Base-by-base conservation (phyloP, 768 basidiomycete species). In the Boletus pseudopeckii region DNA sequence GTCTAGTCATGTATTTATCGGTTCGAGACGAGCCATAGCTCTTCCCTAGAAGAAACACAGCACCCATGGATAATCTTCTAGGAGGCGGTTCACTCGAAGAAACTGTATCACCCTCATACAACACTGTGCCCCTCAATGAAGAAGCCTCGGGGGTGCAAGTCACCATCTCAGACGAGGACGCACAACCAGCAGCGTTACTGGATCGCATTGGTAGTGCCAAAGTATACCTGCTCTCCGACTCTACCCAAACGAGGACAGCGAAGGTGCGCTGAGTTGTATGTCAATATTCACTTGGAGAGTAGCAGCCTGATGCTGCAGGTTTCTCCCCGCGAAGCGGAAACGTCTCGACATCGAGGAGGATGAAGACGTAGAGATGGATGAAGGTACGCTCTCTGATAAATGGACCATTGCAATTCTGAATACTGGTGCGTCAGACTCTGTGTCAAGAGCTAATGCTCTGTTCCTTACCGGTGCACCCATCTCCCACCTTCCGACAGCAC, bases 201-300 rank as follows among this genome's bases (percentile, higher is more conserved):
- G 76, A 80, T 54, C 81, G 90, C n/a, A 90, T 91, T 41, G 80
- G 88, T 44, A 80, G 62, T 46, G 78, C 79, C 45, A 90, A 87
- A 70, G 81, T 91, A n/a, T 92, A 92, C 71, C 69, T 91, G 28
- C 79, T 90, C 57, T 78, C 85, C 48, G 90, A 91, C 61, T 74
- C 85, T 34, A 73, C 79, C n/a, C 75, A 79, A 55, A 71, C 77
- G 58, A 81, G 77, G 55, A 75, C 71, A 60, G 81, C 80, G 69
- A 91, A 91, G 86, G 90, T 92, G 79, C 81, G 86, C 77, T 72
- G 72, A 73, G 68, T 65, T 55, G 68, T 66, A 63, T 70, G 73
- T 68, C 69, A 63, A 63, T 71, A 57, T 71, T 53, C 50, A 59
- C 59, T 59, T 67, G 59, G 66, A 67, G 71, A 67, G 68, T 73